Conservation (phyloP, 257 asterid species). For the Lantana camara region DNA sequence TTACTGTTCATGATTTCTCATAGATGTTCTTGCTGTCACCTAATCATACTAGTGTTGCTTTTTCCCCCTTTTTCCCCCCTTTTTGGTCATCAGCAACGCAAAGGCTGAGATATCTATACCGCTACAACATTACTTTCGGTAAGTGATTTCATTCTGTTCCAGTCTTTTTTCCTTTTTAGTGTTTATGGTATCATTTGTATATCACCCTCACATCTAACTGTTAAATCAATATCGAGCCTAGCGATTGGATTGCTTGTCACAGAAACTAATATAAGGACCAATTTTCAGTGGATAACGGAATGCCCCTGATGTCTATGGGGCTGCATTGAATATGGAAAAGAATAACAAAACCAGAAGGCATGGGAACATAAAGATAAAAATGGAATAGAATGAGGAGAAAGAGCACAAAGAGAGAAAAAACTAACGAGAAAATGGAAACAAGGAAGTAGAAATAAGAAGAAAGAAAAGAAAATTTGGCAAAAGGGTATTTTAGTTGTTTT, state of each 20-base stretch:
- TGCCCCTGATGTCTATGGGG: too few species aligned
- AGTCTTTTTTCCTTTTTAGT: neutral
- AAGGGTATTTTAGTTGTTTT: neutral
- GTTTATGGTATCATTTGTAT: neutral
- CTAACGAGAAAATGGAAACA: neutral
- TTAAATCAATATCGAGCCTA: neutral
- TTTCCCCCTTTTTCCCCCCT: too few species aligned
- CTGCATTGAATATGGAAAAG: too few species aligned
- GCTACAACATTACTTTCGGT: conserved; percentile 45
- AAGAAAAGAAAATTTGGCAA: neutral
- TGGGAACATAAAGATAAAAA: too few species aligned
- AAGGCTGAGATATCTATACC: conserved; percentile 34
- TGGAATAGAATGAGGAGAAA: too few species aligned
- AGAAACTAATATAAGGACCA: neutral
- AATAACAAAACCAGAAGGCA: too few species aligned
- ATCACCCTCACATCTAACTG: neutral
- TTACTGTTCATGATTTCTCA: conserved; percentile 2
- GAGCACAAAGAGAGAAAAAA: neutral
- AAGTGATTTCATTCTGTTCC: conserved; percentile 26
- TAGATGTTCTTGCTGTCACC: conserved; percentile 18
- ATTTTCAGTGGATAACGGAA: too few species aligned
- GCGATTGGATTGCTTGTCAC: neutral
- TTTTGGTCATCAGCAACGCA: conserved; percentile 52
- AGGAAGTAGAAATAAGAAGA: neutral
- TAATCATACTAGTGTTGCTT: conserved; percentile 27